Evolutionary conservation across 768 basidiomycete species (phyloP).

Genomic region (Dioszegia hungarica): DNA sequence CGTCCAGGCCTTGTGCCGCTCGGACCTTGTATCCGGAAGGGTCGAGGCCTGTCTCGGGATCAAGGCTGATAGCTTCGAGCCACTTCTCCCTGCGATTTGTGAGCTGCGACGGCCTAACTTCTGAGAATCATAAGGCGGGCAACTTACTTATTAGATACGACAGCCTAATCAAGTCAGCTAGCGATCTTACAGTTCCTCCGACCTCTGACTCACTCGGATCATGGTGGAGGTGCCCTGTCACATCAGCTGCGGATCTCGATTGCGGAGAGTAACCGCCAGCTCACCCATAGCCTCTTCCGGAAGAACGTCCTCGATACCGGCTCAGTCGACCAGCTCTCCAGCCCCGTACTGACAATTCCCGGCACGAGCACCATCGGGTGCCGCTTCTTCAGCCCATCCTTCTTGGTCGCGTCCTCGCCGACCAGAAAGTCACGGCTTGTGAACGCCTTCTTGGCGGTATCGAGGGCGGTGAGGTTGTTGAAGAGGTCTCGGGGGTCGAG

Average conservation of each 20-base stretch:
- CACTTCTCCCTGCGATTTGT: constrained; percentile 57
- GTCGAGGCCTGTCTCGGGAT: constrained; percentile 86
- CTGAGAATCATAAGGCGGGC: neutral
- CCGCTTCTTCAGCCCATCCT: constrained; percentile 54
- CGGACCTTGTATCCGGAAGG: constrained; percentile 78
- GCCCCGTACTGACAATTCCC: constrained; percentile 82
- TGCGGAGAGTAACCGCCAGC: constrained; percentile 56
- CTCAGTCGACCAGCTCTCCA: constrained; percentile 91
- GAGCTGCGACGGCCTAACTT: neutral
- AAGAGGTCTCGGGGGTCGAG: constrained; percentile 41
- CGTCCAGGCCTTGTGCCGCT: constrained; percentile 86
- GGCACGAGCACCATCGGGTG: constrained; percentile 83
- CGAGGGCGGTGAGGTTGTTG: constrained; percentile 39
- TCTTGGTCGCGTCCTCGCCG: constrained; percentile 33
- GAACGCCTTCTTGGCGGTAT: constrained; percentile 41
- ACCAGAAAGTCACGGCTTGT: constrained; percentile 45
- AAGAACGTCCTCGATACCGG: constrained; percentile 83
- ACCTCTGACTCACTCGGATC: constrained; percentile 33
- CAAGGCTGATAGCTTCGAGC: constrained; percentile 85
- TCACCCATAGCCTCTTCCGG: constrained; percentile 66
- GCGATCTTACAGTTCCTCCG: constrained; percentile 55
- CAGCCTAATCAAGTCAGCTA: constrained; percentile 15
- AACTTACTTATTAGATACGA: constrained; percentile 24
- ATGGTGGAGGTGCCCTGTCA: constrained; percentile 43
- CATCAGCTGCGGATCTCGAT: constrained; percentile 6